A percentile compares a stretch with the other conserved stretches of the same genome.
Conservation (phyloP, 371 early-diverging fungal genomes). For the Nematocida displodere region DNA sequence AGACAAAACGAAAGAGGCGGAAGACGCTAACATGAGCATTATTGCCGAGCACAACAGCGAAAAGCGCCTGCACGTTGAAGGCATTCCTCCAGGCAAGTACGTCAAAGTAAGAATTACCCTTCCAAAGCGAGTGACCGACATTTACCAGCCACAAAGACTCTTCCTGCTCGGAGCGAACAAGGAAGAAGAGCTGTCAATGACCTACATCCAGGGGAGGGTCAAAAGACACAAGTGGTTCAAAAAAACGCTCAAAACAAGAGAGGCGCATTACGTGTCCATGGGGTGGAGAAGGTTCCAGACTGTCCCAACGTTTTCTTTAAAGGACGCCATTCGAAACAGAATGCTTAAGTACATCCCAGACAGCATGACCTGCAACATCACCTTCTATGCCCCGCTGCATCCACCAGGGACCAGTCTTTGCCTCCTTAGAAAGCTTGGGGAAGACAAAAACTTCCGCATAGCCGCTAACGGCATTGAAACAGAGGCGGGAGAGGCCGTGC, state of each 20-base stretch:
- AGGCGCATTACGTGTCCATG: slow-evolving; percentile 86
- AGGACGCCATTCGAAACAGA: slow-evolving; percentile 74
- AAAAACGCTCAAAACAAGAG: slow-evolving; percentile 87
- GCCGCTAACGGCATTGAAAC: slow-evolving; percentile 33
- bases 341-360: slow-evolving; percentile 84
- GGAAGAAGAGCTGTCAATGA: slow-evolving; percentile 52
- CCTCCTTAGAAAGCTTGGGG: slow-evolving; percentile 29
- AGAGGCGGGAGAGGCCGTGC: slow-evolving; percentile 24
- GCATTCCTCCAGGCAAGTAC: slow-evolving; percentile 58
- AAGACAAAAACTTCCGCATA: slow-evolving; percentile 50
- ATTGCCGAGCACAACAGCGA: slow-evolving; percentile 40
- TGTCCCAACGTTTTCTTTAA: slow-evolving; percentile 81
- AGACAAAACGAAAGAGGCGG: slow-evolving; percentile 36
- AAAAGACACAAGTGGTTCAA: slow-evolving; percentile 94
- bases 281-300: slow-evolving; percentile 97
- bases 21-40: slow-evolving; percentile 19
- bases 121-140: neutral
- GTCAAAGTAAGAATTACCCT: slow-evolving; percentile 48
- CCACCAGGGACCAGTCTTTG: slow-evolving; percentile 41
- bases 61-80: slow-evolving; percentile 30
- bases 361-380: slow-evolving; percentile 48
- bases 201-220: slow-evolving; percentile 65
- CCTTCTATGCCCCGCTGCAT: slow-evolving; percentile 56
- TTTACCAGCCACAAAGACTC: slow-evolving; percentile 43
- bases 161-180: slow-evolving; percentile 38